A percentile compares a stretch with the other conserved stretches of the same genome.
These are phyloP conservation scores for Parafenestella ontariensis DNA, from an alignment of 2,329 filamentous ascomycete species.

Conservation along the genomic window DNA sequence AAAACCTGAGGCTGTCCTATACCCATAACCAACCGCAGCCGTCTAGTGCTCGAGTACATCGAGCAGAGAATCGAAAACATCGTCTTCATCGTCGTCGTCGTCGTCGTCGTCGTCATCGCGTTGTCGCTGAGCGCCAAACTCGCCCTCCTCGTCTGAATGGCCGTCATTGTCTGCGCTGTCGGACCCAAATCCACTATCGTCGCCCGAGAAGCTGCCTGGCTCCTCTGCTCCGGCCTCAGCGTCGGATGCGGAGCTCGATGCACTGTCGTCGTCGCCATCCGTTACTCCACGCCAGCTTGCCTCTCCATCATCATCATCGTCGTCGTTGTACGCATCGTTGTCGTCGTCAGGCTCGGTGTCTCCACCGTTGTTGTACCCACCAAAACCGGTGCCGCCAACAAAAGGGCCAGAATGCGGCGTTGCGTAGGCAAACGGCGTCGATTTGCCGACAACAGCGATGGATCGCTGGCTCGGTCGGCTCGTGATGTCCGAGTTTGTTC, in stretches of 20 bases:
- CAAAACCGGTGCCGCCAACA: conserved; percentile 35
- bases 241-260: conserved; percentile 28
- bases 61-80: conserved; percentile 32
- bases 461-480: conserved; percentile 55
- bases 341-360: conserved; percentile 47
- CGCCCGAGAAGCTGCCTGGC: conserved; percentile 37
- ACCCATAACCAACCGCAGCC: neutral
- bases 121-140: conserved; percentile 10
- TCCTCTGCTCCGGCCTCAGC: conserved; percentile 38
- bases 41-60: conserved; percentile 26
- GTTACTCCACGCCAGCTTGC: conserved; percentile 41
- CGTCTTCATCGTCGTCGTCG: conserved; percentile 21
- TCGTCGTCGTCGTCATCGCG: conserved; percentile 6
- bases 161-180: conserved; percentile 33
- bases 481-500: conserved; percentile 41
- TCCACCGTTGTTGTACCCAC: conserved; percentile 34
- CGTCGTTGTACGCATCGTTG: conserved; percentile 38
- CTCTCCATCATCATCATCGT: conserved; percentile 37
- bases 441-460: conserved; percentile 34
- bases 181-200: conserved; percentile 44
- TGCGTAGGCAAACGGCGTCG: conserved; percentile 73
- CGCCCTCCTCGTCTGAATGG: conserved; percentile 16
- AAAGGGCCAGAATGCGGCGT: conserved; percentile 69
- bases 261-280: conserved; percentile 34
- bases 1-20: neutral